Base-by-base conservation (phyloP, 495 filamentous ascomycete genomes). In the Penicillium subrubescens region DNA sequence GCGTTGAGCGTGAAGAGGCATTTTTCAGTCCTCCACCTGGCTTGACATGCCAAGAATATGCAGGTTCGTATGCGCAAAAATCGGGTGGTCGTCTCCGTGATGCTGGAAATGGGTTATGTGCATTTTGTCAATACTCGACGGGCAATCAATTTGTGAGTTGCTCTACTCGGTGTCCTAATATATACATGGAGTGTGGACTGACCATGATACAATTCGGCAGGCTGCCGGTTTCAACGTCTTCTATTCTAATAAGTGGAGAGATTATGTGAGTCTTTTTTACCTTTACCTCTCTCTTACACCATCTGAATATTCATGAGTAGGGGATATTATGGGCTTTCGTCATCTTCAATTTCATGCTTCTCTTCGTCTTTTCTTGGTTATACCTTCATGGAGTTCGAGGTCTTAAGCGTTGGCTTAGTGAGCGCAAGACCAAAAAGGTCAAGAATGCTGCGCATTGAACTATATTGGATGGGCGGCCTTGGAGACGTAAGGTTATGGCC, bases 171-270 rank as follows among this genome's bases (percentile, higher is more conserved):
- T 8, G 27, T 52, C 15, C 1, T 12, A 8, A 7, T 0, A 8
- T 31, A 15, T 50, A 12, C 17, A 3, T 35, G 8, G 11, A 8
- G 29, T 58, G 23, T 12, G 1, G 2, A 58, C 37, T 60, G 2
- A 60, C 27, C 3, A 39, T 21, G 10, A 31, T 21, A 19, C 21
- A 17, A 58, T 19, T 37, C 4, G 2, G 6, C 33, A 70, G 85
- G 81, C 71, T 54, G 70, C 59, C 14, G 69, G 75, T 25, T 83
- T 86, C 67, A 83, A 84, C 59, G 68, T 84, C 11, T 81, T 67
- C 19, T 87, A 86, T 56, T 74, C 67, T 2, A 69, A 88, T 61
- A 87, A 87, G 55, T 91, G 89, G 89, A 77, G 86, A 35, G 74
- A 88, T 68, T 87, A 85, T 61, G 88, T 81, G 48, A 77, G 87